Base-by-base conservation (phyloP, 768 basidiomycete species). In the Rhodotorula diobovata region DNA sequence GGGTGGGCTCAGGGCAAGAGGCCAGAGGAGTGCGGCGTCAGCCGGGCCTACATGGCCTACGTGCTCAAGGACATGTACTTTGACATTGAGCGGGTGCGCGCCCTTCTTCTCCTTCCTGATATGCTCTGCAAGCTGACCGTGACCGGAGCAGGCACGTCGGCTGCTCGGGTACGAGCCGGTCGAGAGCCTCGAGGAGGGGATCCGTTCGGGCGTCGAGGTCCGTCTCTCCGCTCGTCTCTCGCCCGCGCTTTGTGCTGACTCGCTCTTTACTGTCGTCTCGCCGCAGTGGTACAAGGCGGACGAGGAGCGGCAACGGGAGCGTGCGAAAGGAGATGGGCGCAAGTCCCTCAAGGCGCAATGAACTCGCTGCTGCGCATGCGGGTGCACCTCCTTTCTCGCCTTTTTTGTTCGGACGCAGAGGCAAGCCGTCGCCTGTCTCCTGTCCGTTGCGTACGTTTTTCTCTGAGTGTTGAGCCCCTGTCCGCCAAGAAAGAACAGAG, bases 131-230 rank as follows among this genome's bases (percentile, higher is more conserved):
- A 12, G 32, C 32, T 35, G 8, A 48, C 21, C 21, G 20, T 12
- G 20, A 23, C 20, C 20, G 6, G 28, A 0, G 35, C 76, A 80
- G 71, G 80, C 95, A 16, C 83, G 93, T 75, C 82, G 93, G 68
- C 85, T 98, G 72, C 83, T 99, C 50, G 94, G 93, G 3, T 99
- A 99, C 80, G 92, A 93, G 80, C 96, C 96, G 1, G 82, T 90
- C 67, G 87, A 94, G 20, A 88, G 90, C 3, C 77, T 98, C 18
- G 88, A 91, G 76, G 93, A 97, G 67, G 95, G 93, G 35, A 84
- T 96, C 57, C 84, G 85, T 80, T 83, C 83, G 74, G 90, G 87
- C 81, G 85, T 92, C 20, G 88, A 63, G 35, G 73, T 74, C n/a
- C 41, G 69, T 23, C 39, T 2, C n/a, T 39, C 30, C n/a, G 48